Evolutionary conservation across 768 basidiomycete genomes (phyloP).

Genomic region (Pholiota microspora): DNA sequence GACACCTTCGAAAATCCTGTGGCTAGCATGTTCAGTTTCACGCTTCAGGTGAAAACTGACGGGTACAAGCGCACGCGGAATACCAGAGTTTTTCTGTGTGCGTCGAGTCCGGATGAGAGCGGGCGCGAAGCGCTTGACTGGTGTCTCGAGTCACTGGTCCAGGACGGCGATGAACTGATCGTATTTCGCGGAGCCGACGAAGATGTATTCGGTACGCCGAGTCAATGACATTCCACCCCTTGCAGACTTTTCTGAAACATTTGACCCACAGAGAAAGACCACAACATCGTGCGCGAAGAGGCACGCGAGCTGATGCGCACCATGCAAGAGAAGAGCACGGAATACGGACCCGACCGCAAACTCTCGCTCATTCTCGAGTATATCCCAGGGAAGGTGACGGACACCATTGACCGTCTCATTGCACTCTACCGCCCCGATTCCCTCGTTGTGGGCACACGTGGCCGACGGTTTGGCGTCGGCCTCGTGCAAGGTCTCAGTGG

Average conservation of each 20-base stretch:
- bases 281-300: slow-evolving; percentile 76
- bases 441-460: slow-evolving; percentile 90
- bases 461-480: slow-evolving; percentile 40
- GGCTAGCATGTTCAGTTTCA: slow-evolving; percentile 86
- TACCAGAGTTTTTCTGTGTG: slow-evolving; percentile 89
- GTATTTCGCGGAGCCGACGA: slow-evolving; percentile 89
- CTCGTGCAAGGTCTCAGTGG: slow-evolving; percentile 24
- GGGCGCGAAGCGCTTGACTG: slow-evolving; percentile 89
- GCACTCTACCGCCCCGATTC: slow-evolving; percentile 91
- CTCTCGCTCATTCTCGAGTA: slow-evolving; percentile 92
- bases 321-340: slow-evolving; percentile 80
- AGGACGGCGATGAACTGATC: slow-evolving; percentile 91
- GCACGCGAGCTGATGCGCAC: slow-evolving; percentile 77
- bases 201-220: slow-evolving; percentile 69
- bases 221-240: neutral
- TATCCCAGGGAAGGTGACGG: slow-evolving; percentile 87
- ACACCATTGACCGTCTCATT: slow-evolving; percentile 89
- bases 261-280: slow-evolving; percentile 59
- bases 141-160: slow-evolving; percentile 80
- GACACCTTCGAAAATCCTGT: slow-evolving; percentile 84
- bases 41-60: slow-evolving; percentile 79
- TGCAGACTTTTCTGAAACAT: neutral
- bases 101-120: slow-evolving; percentile 84
- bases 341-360: slow-evolving; percentile 76
- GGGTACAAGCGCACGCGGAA: slow-evolving; percentile 73